Conservation (phyloP, 192 early-diverging fungal species). For the Podila minutissima region DNA sequence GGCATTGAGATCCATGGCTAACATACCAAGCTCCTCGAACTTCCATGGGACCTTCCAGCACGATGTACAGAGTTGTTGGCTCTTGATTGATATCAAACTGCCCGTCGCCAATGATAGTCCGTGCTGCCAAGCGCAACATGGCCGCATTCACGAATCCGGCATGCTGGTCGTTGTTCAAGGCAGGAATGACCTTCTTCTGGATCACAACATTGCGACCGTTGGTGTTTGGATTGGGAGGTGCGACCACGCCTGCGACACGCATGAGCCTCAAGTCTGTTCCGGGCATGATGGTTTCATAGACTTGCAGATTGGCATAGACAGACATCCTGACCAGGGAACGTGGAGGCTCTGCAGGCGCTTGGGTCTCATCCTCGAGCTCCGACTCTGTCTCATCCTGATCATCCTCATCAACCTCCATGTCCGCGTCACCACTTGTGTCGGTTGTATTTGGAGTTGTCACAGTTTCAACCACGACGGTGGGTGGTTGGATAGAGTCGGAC, state of each 20-base stretch:
- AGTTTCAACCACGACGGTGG: not conserved
- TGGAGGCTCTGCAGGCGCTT: constrained; percentile 15
- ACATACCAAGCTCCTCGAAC: constrained; percentile 62
- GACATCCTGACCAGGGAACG: constrained; percentile 30
- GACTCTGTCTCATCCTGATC: constrained; percentile 42
- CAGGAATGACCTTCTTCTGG: constrained; percentile 49
- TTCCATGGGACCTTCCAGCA: constrained; percentile 60
- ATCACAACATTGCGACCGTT: constrained; percentile 34
- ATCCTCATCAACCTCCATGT: constrained; percentile 23
- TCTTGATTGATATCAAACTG: constrained; percentile 57
- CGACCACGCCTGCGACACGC: constrained; percentile 46
- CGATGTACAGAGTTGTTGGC: constrained; percentile 37
- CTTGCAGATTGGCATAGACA: constrained; percentile 42
- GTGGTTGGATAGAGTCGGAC: not conserved
- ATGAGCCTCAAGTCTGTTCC: constrained; percentile 47
- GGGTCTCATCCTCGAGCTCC: constrained; percentile 24
- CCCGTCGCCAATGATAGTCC: constrained; percentile 57
- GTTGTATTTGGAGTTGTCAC: not conserved
- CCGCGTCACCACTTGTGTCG: constrained; percentile 10
- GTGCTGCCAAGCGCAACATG: constrained; percentile 59
- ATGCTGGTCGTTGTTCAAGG: constrained; percentile 46
- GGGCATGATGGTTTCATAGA: constrained; percentile 48
- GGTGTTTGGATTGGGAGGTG: constrained; percentile 36
- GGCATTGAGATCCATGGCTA: not conserved
- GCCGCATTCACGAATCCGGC: constrained; percentile 64